Evolutionary conservation across 2,329 filamentous ascomycete species (phyloP).

Genomic region (Sclerotinia glacialis): DNA sequence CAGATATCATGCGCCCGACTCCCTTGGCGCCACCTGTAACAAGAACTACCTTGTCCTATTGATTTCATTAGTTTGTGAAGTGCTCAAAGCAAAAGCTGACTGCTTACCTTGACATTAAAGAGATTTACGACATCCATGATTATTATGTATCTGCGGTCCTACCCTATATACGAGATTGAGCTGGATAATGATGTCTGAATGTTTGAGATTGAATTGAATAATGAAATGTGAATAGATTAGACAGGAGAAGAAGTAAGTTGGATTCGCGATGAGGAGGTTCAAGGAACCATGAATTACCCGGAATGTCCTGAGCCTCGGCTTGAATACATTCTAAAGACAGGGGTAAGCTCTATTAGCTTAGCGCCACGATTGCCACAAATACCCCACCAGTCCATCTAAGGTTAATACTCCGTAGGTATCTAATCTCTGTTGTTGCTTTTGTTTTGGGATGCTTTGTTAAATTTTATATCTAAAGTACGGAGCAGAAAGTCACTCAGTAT

Average conservation of each 20-base stretch:
- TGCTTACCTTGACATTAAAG: conserved; percentile 57
- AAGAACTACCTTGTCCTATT: conserved; percentile 53
- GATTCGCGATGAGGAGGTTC: neutral
- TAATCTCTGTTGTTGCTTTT: neutral
- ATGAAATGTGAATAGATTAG: too few relatives aligned
- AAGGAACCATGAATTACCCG: neutral
- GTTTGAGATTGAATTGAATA: too few relatives aligned
- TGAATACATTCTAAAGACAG: neutral
- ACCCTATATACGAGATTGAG: too few relatives aligned
- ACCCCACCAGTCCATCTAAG: neutral
- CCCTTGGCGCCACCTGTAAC: conserved; percentile 60
- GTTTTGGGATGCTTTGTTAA: neutral
- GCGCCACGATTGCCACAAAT: neutral
- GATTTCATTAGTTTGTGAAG: conserved; percentile 2
- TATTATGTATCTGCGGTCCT: neutral
- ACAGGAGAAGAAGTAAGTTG: neutral
- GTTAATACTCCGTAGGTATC: too few relatives aligned
- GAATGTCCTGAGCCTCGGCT: conserved; percentile 5
- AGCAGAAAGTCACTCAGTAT: neutral
- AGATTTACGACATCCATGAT: conserved; percentile 55
- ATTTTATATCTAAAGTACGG: neutral
- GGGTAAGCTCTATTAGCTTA: neutral
- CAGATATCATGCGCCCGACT: conserved; percentile 65
- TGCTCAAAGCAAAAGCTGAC: neutral
- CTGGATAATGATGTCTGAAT: too few relatives aligned